Evolutionary conservation across 2,329 filamentous ascomycete genomes (phyloP).

Genomic region (Fusarium sp.): DNA sequence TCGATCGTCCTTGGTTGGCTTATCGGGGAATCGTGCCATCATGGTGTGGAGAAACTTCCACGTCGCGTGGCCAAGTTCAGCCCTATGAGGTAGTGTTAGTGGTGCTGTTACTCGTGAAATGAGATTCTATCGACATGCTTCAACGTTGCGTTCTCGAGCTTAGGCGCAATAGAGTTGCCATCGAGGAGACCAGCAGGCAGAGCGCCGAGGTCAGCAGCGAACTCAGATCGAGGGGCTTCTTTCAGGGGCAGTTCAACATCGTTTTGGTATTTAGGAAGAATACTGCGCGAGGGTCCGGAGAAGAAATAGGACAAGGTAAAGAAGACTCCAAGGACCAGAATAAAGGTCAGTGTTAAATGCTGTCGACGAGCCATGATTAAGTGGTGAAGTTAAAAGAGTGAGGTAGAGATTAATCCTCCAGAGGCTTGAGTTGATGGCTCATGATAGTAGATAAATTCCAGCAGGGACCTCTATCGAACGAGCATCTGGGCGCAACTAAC

Average conservation of each 20-base stretch:
- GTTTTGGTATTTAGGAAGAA: constrained; percentile 34
- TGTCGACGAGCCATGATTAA: constrained; percentile 62
- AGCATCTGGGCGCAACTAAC: constrained; percentile 21
- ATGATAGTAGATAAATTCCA: constrained; percentile 35
- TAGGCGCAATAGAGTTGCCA: constrained; percentile 80
- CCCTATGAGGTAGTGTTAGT: constrained; percentile 51
- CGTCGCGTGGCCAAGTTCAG: constrained; percentile 73
- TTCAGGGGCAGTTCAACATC: constrained; percentile 40
- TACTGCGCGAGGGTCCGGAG: constrained; percentile 54
- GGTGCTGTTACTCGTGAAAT: background rate
- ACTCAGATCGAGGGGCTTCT: constrained; percentile 43
- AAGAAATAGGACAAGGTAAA: constrained; percentile 69
- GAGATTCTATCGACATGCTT: constrained; percentile 64
- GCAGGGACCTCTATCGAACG: constrained; percentile 36
- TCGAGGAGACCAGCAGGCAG: constrained; percentile 64
- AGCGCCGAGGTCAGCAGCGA: constrained; percentile 53
- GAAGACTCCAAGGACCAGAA: constrained; percentile 66
- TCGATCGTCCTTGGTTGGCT: constrained; percentile 70
- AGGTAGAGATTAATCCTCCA: constrained; percentile 40
- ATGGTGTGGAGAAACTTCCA: constrained; percentile 79
- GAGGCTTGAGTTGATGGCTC: constrained; percentile 29
- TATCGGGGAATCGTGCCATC: constrained; percentile 75
- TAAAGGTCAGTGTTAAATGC: constrained; percentile 63
- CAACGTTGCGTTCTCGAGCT: constrained; percentile 82
- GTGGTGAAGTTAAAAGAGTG: constrained; percentile 27